phyloP scores from a whole-genome alignment of 352 stramenopile genomes.

The Plasmopara viticola region DNA sequence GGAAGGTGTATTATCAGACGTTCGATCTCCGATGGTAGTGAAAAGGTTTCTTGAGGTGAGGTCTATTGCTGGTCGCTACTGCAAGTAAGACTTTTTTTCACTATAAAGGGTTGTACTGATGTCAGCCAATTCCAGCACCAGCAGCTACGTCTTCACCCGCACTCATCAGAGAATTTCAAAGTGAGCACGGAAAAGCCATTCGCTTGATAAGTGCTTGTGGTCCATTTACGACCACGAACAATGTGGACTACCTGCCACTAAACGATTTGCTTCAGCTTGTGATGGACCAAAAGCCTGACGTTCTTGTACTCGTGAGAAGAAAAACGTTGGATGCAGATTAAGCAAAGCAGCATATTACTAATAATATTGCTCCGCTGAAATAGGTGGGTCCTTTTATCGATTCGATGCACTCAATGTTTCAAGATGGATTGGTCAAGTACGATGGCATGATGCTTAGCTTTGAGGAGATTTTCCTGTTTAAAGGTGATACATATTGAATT shows the following conservation, averaged over 20 bases:
- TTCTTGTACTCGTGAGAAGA: conserved; percentile 86
- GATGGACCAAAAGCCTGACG: conserved; percentile 85
- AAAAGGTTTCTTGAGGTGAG: conserved; percentile 72
- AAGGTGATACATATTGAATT: conserved; percentile 33
- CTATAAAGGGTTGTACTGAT: not conserved
- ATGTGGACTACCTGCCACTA: conserved; percentile 93
- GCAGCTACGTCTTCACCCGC: conserved; percentile 37
- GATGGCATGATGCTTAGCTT: conserved; percentile 79
- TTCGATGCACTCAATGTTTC: conserved; percentile 83
- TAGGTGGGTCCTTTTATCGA: conserved; percentile 96
- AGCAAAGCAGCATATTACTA: not conserved
- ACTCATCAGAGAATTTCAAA: conserved; percentile 44
- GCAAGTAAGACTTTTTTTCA: not conserved
- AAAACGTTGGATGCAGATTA: not conserved
- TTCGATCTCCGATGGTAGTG: conserved; percentile 62
- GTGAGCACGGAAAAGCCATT: conserved; percentile 35
- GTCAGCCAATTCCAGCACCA: conserved; percentile 56
- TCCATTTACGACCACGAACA: conserved; percentile 93
- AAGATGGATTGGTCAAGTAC: conserved; percentile 73
- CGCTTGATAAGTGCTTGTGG: conserved; percentile 88
- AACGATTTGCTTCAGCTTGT: conserved; percentile 88
- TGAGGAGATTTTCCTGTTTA: conserved; percentile 83
- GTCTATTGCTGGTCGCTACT: not conserved
- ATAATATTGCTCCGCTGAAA: conserved; percentile 4
- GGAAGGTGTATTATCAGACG: conserved; percentile 68